Conservation (phyloP, 2,329 filamentous ascomycete genomes). For the Sporothrix schenckii region DNA sequence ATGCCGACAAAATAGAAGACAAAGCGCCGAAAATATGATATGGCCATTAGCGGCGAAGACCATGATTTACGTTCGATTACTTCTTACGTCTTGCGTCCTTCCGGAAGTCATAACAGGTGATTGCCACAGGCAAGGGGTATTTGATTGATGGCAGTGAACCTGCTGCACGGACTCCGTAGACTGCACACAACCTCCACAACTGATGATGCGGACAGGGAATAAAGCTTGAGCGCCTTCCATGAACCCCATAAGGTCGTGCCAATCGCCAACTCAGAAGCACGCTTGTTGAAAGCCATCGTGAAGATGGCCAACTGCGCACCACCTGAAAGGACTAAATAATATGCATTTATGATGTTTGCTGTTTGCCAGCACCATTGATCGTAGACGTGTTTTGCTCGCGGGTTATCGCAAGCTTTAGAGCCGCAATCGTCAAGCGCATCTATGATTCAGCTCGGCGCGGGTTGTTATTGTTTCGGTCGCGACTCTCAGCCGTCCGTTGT, state of each 20-base stretch:
- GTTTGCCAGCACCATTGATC: not conserved
- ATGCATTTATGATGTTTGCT: not conserved
- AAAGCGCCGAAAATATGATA: not conserved
- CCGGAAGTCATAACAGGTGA: too few relatives aligned
- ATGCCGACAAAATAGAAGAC: not conserved
- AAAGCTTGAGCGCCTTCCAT: not conserved
- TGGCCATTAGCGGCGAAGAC: too few relatives aligned
- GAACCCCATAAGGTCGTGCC: too few relatives aligned
- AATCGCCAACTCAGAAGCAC: too few relatives aligned
- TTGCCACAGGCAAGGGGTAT: too few relatives aligned
- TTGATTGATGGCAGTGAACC: too few relatives aligned
- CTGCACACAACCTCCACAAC: too few relatives aligned
- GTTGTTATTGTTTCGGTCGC: constrained; percentile 22
- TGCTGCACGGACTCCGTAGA: too few relatives aligned
- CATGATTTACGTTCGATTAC: too few relatives aligned
- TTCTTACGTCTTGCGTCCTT: too few relatives aligned
- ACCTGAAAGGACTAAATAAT: not conserved
- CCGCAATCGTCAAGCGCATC: not conserved
- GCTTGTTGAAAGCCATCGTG: not conserved
- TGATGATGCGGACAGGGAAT: not conserved
- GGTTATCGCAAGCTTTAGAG: not conserved
- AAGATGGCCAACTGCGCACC: not conserved
- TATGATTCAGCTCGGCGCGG: not conserved
- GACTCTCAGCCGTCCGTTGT: not conserved
- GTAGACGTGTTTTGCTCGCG: not conserved